Base-by-base conservation (phyloP, 139 green algal genomes). In the Micractinium sp. region DNA sequence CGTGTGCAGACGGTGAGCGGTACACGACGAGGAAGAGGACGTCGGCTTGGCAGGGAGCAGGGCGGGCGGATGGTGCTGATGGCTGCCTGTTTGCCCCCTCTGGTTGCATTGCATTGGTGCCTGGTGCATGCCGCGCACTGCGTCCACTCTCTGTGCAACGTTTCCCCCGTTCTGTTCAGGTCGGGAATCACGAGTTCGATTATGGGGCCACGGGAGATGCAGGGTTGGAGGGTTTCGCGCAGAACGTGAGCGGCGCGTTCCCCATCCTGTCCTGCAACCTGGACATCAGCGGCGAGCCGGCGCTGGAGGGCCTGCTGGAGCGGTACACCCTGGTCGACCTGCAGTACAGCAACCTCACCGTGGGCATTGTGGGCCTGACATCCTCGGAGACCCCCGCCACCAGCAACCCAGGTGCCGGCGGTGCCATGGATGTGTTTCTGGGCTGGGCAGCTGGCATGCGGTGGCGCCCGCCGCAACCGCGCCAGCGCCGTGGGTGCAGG, bases 111-210 rank as follows among this genome's bases (percentile, higher is more conserved):
- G 47, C 47, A n/a, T 9, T 56, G 47, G 47, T 56, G 47, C 47
- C 47, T 56, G 47, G 47, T 56, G 47, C 47, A 5, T 56, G 47
- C 9, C 47, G 9, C 9, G 47, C 47, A 56, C 47, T 9, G 47
- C 47, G 5, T 56, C 9, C 47, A 56, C 47, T 16, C 7, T 56
- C 47, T 56, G 47, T 9, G 7, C 47, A 56, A 56, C 47, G 9
- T 56, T 56, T 9, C 47, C 47, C 47, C 47, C 47, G 9, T 56
- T 56, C 7, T 9, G 9, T 56, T 18, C 25, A 82, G 77, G 20
- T 88, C 15, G 85, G 85, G 0, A 88, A 88, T 20, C 85, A 88
- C 85, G 85, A 87, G 29, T 81, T 87, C 22, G 83, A 87, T 20
- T 15, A 53, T 16, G 83, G 83, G 36, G 33, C 56, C 31, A 80